Conservation (phyloP, 1,284 basidiomycete species). For the Polyporus tsugae region DNA sequence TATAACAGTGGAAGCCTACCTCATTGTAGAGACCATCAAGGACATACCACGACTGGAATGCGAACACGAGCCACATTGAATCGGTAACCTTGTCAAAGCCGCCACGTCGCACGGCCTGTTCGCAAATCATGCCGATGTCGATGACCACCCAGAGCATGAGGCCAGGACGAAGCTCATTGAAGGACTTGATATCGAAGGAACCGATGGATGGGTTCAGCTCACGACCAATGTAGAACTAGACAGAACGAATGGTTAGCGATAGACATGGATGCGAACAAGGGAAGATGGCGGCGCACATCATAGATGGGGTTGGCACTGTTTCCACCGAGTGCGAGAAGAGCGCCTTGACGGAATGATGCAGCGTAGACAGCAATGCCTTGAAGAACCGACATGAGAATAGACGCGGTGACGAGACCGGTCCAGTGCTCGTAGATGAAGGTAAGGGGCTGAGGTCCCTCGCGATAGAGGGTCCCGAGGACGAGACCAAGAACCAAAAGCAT, state of each 20-base stretch:
- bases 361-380: conserved; percentile 83
- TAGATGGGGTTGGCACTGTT: conserved; percentile 92
- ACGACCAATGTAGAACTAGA: conserved; percentile 96
- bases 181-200: conserved; percentile 94
- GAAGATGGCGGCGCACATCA: conserved; percentile 68
- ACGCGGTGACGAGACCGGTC: conserved; percentile 88
- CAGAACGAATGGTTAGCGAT: conserved; percentile 15
- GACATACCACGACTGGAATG: conserved; percentile 92
- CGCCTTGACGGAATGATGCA: conserved; percentile 72
- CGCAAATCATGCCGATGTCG: conserved; percentile 92
- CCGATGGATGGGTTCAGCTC: conserved; percentile 93
- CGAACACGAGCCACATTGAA: conserved; percentile 90
- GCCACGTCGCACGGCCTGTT: conserved; percentile 84
- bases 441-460: conserved; percentile 82
- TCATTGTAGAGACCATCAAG: conserved; percentile 90
- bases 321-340: conserved; percentile 89
- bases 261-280: conserved; percentile 24
- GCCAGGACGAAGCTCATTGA: conserved; percentile 96
- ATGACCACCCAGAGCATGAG: conserved; percentile 95
- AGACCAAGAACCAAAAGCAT: conserved; percentile 83
- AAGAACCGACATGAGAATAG: conserved; percentile 79
- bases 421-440: conserved; percentile 94
- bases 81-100: conserved; percentile 78
- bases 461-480: conserved; percentile 70
- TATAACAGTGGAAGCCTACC: conserved; percentile 50